These are phyloP conservation scores for Aspergillus asperescens DNA, from an alignment of 495 filamentous ascomycete species.

Conservation along the genomic window DNA sequence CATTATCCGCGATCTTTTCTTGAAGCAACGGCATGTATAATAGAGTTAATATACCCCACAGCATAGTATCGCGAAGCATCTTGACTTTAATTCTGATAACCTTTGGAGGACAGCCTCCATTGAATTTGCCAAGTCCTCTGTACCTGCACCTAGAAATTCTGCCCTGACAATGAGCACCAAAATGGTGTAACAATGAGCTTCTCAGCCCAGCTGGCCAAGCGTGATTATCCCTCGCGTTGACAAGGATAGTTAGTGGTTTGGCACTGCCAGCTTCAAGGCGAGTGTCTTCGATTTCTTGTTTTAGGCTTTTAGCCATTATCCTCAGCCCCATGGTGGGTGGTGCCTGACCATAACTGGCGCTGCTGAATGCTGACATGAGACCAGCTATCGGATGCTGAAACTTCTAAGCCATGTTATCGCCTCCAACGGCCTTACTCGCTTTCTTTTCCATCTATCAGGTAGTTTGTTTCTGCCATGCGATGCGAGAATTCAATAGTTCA, in stretches of 20 bases:
- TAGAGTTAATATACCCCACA: constrained; percentile 47
- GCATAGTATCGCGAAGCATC: constrained; percentile 25
- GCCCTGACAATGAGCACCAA: neutral
- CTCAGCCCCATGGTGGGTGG: constrained; percentile 2
- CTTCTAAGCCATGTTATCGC: too few relatives aligned
- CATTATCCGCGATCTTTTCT: too few relatives aligned
- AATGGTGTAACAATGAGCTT: neutral
- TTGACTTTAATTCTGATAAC: constrained; percentile 9
- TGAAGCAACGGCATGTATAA: constrained; percentile 41
- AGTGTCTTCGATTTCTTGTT: constrained; percentile 10
- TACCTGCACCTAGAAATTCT: neutral
- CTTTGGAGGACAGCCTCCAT: neutral
- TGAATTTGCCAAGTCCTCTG: constrained; percentile 1
- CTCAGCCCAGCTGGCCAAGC: neutral
- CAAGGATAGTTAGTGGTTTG: constrained; percentile 7
- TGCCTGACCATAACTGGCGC: constrained; percentile 4
- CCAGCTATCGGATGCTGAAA: too few relatives aligned
- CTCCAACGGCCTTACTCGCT: neutral
- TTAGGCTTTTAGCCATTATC: neutral
- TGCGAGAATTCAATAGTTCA: constrained; percentile 12
- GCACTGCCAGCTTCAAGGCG: neutral
- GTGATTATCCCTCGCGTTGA: constrained; percentile 2
- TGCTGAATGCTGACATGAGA: neutral
- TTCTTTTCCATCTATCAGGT: neutral
- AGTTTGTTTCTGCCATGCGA: neutral